Base-by-base conservation (phyloP, 78 protist genomes). In the Dictyostelium intermedium region DNA sequence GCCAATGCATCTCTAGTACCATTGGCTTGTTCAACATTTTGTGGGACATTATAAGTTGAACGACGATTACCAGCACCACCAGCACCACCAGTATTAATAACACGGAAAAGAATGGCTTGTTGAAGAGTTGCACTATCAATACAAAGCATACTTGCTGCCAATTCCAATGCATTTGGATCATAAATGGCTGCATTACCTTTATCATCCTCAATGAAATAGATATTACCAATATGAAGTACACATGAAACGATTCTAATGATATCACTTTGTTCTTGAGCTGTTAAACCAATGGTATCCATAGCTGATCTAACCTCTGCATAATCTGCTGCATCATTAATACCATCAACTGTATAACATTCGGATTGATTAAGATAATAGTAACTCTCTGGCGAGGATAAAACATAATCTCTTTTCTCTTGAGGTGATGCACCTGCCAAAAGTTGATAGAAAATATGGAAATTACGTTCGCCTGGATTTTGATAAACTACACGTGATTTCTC, bases 391-490 rank as follows among this genome's bases (percentile, higher is more conserved):
- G 32, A 37, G 7, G 32, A 23, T 61, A 98, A 74, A 6, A 83
- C 78, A 53, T 89, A 70, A 39, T 66, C 84, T 11, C 83, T 84
- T 39, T 77, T 82, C 73, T 83, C 89, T 69, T 82, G 84, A 23
- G 87, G 85, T 13, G 93, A 83, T 73, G 92, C 94, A 50, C 98
- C 96, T 2, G 95, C 85, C 41, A 94, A 39, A 20, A 98, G 66
- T 56, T 96, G 97, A 97, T 99, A 98, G 91, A 98, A 97, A 37
- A 98, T 92, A 84, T 98, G 99, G 86, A 77, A 99, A 91, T 93
- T 96, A 41, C 99, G 69, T 83, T 99, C 99, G n/a, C 83, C 95
- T 14, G 20, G 96, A 3, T 81, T 70, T 53, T 96, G 99, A 30
- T 56, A 73, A 3, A 96, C 97, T 50, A 98, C 98, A 35, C 99